Percentiles rank a stretch among this genome's conserved stretches.
These are phyloP conservation scores for Yamadazyma aaseri DNA, from an alignment of 1,139 yeast genomes.

Conservation along the genomic window DNA sequence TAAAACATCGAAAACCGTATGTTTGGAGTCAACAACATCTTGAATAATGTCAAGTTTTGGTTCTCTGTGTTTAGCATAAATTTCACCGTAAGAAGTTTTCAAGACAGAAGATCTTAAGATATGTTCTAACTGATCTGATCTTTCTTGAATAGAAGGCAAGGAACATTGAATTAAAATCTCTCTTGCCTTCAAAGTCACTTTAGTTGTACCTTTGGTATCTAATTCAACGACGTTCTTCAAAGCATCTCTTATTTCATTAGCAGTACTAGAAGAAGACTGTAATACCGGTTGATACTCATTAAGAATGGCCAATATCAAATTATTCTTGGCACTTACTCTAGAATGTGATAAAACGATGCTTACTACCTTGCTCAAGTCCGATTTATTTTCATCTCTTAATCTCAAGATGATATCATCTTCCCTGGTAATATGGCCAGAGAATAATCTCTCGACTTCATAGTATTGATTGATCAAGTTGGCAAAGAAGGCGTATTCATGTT, in stretches of 20 bases:
- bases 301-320: constrained; percentile 80
- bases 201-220: constrained; percentile 86
- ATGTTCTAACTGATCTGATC: constrained; percentile 96
- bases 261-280: constrained; percentile 65
- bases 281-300: constrained; percentile 77
- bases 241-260: constrained; percentile 65
- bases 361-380: constrained; percentile 72
- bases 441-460: constrained; percentile 72
- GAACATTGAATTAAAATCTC: constrained; percentile 96
- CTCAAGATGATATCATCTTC: constrained; percentile 84
- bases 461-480: constrained; percentile 69
- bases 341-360: constrained; percentile 81
- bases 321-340: constrained; percentile 90
- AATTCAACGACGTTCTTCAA: constrained; percentile 80
- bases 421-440: constrained; percentile 70
- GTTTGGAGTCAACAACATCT: constrained; percentile 94
- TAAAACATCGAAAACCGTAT: constrained; percentile 93
- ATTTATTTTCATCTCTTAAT: constrained; percentile 84
- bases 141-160: constrained; percentile 90
- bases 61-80: constrained; percentile 68
- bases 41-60: constrained; percentile 80
- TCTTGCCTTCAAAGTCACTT: constrained; percentile 94
- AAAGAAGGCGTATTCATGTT: constrained; percentile 80
- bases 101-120: constrained; percentile 90
- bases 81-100: constrained; percentile 85